Evolutionary conservation across 495 filamentous ascomycete genomes (phyloP).

Genomic region (Collariella sp.): DNA sequence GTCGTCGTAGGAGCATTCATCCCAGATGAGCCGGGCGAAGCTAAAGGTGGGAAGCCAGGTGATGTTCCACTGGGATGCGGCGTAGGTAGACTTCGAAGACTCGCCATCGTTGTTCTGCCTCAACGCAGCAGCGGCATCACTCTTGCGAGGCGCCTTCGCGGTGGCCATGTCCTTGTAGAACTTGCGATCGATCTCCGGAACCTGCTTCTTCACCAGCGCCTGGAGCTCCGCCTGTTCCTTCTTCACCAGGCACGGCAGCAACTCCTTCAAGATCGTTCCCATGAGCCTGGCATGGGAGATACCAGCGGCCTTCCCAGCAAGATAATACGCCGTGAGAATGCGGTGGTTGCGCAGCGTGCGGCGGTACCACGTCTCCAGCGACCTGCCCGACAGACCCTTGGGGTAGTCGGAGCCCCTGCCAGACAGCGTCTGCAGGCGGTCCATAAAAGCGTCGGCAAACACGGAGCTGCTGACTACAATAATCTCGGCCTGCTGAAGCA

Average conservation of each 20-base stretch:
- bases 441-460: background rate
- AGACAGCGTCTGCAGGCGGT: slow-evolving; percentile 1
- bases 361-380: slow-evolving; percentile 13
- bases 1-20: slow-evolving; percentile 57
- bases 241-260: background rate
- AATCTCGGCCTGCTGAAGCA: slow-evolving; percentile 45
- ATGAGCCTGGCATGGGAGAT: background rate
- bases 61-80: background rate
- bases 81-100: background rate
- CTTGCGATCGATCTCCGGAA: slow-evolving; percentile 2
- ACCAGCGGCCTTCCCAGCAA: background rate
- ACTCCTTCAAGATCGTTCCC: background rate
- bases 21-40: slow-evolving; percentile 56
- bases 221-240: background rate
- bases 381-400: slow-evolving; percentile 19
- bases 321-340: slow-evolving; percentile 7
- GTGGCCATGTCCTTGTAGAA: background rate
- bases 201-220: slow-evolving; percentile 3
- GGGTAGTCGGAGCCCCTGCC: slow-evolving; percentile 3
- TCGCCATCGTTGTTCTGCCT: background rate
- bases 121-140: too few relatives aligned
- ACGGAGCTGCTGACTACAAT: slow-evolving; percentile 41
- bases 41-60: slow-evolving; percentile 47
- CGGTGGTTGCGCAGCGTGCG: slow-evolving; percentile 8
- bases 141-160: too few relatives aligned